A percentile compares a stretch with the other conserved stretches of the same genome.
These are phyloP conservation scores for Pleurotus tuoliensis DNA, from an alignment of 768 basidiomycete genomes.

Conservation along the genomic window DNA sequence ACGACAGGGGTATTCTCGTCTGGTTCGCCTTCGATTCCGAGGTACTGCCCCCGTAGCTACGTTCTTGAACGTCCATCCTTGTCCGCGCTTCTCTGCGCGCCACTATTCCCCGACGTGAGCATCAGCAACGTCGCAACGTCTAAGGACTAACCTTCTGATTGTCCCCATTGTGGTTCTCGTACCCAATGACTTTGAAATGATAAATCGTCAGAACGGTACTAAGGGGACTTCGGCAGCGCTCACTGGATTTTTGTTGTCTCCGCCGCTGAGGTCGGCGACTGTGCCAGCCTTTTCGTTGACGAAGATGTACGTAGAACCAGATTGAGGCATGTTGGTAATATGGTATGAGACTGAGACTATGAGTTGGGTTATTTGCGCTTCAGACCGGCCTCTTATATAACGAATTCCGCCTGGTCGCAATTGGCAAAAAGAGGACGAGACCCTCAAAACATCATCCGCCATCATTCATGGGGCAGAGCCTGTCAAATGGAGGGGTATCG, in stretches of 20 bases:
- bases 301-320: constrained; percentile 26
- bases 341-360: too few relatives aligned
- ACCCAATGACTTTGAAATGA: constrained; percentile 35
- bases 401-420: too few relatives aligned
- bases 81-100: neutral
- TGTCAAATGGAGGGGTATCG: too few relatives aligned
- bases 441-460: too few relatives aligned
- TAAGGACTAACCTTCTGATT: constrained; percentile 36
- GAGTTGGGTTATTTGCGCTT: too few relatives aligned
- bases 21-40: neutral
- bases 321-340: too few relatives aligned
- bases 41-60: neutral
- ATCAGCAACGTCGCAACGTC: too few relatives aligned
- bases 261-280: constrained; percentile 41
- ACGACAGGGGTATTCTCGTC: neutral
- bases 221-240: constrained; percentile 3
- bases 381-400: too few relatives aligned
- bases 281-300: constrained; percentile 37
- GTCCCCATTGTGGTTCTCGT: constrained; percentile 25
- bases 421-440: too few relatives aligned
- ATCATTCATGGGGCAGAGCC: too few relatives aligned
- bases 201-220: too few relatives aligned
- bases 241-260: constrained; percentile 29
- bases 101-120: neutral
- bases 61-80: neutral